Conservation (phyloP, 805 yeast genomes). For the Schwanniomyces sp. region DNA sequence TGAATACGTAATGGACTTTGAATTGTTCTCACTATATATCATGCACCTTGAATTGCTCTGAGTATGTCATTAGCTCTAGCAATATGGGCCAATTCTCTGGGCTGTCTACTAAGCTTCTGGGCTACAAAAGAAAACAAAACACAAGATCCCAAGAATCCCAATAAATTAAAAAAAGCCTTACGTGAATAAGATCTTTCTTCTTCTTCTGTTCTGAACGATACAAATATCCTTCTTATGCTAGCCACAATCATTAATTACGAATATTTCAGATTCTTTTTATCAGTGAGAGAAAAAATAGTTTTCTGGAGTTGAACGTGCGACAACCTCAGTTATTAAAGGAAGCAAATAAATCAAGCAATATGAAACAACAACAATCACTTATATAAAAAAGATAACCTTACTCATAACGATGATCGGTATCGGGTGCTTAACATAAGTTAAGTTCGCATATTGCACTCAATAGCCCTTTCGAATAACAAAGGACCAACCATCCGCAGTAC, state of each 20-base stretch:
- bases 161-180: conserved; percentile 70
- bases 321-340: not conserved
- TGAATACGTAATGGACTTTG: too few species aligned
- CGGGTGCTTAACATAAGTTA: conserved; percentile 44
- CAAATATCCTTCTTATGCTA: conserved; percentile 74
- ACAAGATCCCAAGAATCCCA: conserved; percentile 81
- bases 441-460: conserved; percentile 65
- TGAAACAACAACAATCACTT: too few species aligned
- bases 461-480: conserved; percentile 34
- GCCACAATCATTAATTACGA: conserved; percentile 54
- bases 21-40: not conserved
- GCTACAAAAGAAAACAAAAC: conserved; percentile 80
- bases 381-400: conserved; percentile 19
- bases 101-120: conserved; percentile 47
- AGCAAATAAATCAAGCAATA: too few species aligned
- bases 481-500: conserved; percentile 58
- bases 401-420: conserved; percentile 61
- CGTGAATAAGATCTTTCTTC: conserved; percentile 79
- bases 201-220: conserved; percentile 82
- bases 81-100: conserved; percentile 28
- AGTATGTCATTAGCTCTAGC: conserved; percentile 26
- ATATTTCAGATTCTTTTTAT: not conserved
- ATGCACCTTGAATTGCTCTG: conserved; percentile 18
- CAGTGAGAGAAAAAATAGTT: not conserved
- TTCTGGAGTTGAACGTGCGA: conserved; percentile 4